Percentiles rank a stretch among this genome's conserved stretches.
Evolutionary conservation across 805 yeast genomes (phyloP).

Genomic region (Saccharomycopsis microspora): DNA sequence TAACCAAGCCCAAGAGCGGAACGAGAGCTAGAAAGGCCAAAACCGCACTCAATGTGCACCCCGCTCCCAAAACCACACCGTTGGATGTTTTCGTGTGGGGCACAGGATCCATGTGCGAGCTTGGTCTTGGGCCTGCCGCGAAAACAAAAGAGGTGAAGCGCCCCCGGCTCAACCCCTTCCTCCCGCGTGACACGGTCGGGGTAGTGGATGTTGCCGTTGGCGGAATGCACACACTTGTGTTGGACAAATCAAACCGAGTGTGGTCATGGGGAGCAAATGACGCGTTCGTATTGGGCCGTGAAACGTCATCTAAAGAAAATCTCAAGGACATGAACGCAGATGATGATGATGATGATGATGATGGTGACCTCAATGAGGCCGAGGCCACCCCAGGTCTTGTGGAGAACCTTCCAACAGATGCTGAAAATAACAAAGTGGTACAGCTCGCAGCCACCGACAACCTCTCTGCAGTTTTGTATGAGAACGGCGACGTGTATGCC

Average conservation of each 20-base stretch:
- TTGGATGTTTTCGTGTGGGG: constrained; percentile 91
- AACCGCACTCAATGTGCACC: constrained; percentile 39
- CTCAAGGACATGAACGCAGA: constrained; percentile 56
- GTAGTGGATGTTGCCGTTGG: constrained; percentile 88
- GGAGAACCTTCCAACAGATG: constrained; percentile 43
- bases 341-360: constrained; percentile 48
- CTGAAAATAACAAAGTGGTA: constrained; percentile 41
- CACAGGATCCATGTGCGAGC: constrained; percentile 93
- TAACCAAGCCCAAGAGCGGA: too few relatives aligned
- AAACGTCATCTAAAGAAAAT: constrained; percentile 57
- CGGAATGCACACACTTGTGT: constrained; percentile 86
- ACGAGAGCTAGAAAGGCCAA: constrained; percentile 9
- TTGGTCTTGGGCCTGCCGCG: constrained; percentile 94
- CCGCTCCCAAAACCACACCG: constrained; percentile 43
- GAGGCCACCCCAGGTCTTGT: constrained; percentile 86
- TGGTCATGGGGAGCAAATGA: constrained; percentile 99
- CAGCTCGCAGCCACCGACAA: constrained; percentile 90
- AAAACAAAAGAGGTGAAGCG: constrained; percentile 89
- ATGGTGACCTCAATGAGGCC: constrained; percentile 74
- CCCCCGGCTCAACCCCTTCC: constrained; percentile 80
- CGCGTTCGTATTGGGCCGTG: constrained; percentile 83
- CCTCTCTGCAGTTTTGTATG: constrained; percentile 67
- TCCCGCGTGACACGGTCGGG: constrained; percentile 49
- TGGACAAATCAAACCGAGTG: constrained; percentile 63
- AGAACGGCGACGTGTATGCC: constrained; percentile 82